These are phyloP conservation scores for Epichloe uncinata DNA, from an alignment of 2,329 filamentous ascomycete species.

Conservation along the genomic window DNA sequence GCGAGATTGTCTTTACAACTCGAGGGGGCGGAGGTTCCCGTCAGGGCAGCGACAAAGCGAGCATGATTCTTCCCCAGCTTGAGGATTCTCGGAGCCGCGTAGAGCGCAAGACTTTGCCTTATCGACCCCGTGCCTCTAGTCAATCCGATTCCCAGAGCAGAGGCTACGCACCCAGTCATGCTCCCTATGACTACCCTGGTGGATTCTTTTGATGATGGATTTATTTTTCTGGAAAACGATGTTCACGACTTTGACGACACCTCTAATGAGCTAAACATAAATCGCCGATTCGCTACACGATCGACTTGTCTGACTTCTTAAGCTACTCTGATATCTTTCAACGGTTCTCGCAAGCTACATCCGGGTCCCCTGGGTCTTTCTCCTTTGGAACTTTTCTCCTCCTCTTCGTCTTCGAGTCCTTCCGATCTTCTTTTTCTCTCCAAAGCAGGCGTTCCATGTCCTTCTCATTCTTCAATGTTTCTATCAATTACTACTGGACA, in stretches of 20 bases:
- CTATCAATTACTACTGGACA: neutral
- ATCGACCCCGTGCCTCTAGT: constrained; percentile 34
- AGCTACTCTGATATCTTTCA: neutral
- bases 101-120: constrained; percentile 29
- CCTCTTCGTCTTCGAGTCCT: neutral
- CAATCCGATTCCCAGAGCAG: constrained; percentile 33
- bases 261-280: constrained; percentile 13
- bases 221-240: neutral
- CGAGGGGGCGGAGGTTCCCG: constrained; percentile 16
- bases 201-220: constrained; percentile 17
- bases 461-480: neutral
- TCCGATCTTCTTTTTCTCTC: constrained; percentile 10
- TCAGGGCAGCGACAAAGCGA: constrained; percentile 37
- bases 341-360: neutral
- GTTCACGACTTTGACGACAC: neutral
- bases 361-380: neutral
- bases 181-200: constrained; percentile 17
- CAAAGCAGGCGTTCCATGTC: constrained; percentile 9
- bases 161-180: constrained; percentile 16
- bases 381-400: neutral
- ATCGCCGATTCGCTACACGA: neutral
- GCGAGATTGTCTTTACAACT: constrained; percentile 43
- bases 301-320: neutral
- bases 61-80: constrained; percentile 30
- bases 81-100: constrained; percentile 32